A percentile compares a stretch with the other conserved stretches of the same genome.
Conservation (phyloP, 73 alveolate species). For the Durusdinium trenchii region DNA sequence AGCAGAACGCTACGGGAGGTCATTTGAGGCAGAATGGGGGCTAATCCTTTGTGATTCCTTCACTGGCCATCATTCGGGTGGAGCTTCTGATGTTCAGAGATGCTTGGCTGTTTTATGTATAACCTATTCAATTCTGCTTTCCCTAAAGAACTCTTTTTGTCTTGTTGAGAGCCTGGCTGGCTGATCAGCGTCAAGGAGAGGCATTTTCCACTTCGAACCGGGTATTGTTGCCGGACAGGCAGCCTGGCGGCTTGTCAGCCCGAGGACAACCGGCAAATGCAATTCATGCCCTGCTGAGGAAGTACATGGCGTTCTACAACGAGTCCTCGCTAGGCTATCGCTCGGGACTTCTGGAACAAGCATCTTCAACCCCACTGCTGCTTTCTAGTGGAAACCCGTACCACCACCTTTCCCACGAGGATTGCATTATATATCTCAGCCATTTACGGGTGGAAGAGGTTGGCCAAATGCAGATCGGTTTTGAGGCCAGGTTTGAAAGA, state of each 20-base stretch:
- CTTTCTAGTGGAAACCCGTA: background rate
- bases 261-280: slow-evolving; percentile 31
- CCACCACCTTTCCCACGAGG: background rate
- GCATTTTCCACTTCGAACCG: background rate
- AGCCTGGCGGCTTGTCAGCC: slow-evolving; percentile 21
- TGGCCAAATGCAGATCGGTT: background rate
- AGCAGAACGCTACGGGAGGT: background rate
- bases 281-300: background rate
- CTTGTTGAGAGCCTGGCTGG: too few relatives aligned
- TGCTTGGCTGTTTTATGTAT: too few relatives aligned
- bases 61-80: slow-evolving; percentile 4
- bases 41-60: background rate
- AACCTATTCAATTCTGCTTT: too few relatives aligned
- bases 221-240: background rate
- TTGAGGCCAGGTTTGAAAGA: background rate
- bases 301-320: background rate
- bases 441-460: background rate
- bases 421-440: background rate
- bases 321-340: background rate
- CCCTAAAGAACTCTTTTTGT: too few relatives aligned
- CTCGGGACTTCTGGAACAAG: background rate
- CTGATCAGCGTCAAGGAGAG: background rate
- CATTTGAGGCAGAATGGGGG: background rate
- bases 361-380: background rate
- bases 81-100: background rate